A percentile compares a stretch with the other conserved stretches of the same genome.
These are phyloP conservation scores for Lactarius sanguifluus DNA, from an alignment of 768 basidiomycete genomes.

Conservation along the genomic window DNA sequence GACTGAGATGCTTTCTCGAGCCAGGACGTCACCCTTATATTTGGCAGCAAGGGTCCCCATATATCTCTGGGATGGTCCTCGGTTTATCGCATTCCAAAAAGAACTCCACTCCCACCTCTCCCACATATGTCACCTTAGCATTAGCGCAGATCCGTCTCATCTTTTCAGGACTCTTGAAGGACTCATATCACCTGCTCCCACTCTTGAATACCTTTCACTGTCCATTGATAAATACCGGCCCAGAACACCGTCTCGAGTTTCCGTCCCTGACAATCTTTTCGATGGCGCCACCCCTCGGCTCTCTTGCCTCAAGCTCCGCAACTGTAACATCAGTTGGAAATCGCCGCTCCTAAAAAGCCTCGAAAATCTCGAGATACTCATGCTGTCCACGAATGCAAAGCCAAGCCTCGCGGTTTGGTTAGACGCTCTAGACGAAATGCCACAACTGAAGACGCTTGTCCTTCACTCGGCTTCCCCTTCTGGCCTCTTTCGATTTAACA, in stretches of 20 bases:
- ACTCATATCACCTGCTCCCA: neutral
- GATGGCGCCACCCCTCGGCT: neutral
- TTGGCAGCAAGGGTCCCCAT: neutral
- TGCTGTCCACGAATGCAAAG: neutral
- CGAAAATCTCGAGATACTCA: slow-evolving; percentile 4
- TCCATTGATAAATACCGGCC: neutral
- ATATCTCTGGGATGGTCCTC: neutral
- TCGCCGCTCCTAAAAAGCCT: slow-evolving; percentile 17
- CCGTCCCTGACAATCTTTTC: neutral
- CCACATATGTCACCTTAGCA: neutral
- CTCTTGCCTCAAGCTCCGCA: too few relatives aligned
- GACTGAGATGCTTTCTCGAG: slow-evolving; percentile 13
- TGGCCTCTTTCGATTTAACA: too few relatives aligned
- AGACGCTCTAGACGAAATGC: slow-evolving; percentile 16
- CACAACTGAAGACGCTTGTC: slow-evolving; percentile 14
- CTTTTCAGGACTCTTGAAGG: neutral
- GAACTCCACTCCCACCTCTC: neutral
- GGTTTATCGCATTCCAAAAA: neutral
- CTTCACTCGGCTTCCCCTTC: slow-evolving; percentile 6
- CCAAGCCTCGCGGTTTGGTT: slow-evolving; percentile 15
- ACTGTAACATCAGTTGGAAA: neutral
- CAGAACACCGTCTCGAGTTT: neutral
- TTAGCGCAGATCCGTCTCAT: neutral
- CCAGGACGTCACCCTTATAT: neutral
- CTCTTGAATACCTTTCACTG: neutral